Percentiles rank a stretch among this genome's conserved stretches.
phyloP scores from a whole-genome alignment of 176 grass and related monocot species.

The Musa acuminata region DNA sequence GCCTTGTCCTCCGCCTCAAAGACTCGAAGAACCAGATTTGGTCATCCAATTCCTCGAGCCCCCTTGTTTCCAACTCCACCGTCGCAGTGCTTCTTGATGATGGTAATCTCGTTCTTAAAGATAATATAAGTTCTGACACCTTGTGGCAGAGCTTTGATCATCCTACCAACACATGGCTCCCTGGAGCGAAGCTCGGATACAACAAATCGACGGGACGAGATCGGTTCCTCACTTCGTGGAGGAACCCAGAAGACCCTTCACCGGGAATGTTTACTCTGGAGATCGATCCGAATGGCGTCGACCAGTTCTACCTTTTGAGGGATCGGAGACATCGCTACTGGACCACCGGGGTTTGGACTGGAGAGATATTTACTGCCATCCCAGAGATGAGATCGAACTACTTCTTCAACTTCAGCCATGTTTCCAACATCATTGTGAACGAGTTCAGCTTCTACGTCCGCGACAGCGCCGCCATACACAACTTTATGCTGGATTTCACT shows the following conservation, averaged over 20 bases:
- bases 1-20: constrained; percentile 26
- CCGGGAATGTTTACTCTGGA: constrained; percentile 41
- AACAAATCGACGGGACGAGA: constrained; percentile 25
- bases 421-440: constrained; percentile 30
- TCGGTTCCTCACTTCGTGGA: constrained; percentile 44
- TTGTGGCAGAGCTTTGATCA: constrained; percentile 68
- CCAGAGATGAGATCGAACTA: constrained; percentile 59
- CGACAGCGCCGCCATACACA: constrained; percentile 12
- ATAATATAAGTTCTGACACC: constrained; percentile 7
- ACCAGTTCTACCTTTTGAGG: constrained; percentile 28
- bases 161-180: constrained; percentile 60
- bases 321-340: constrained; percentile 30
- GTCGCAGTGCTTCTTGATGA: constrained; percentile 41
- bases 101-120: constrained; percentile 47
- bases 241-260: background rate
- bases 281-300: constrained; percentile 24
- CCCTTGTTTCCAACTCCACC: constrained; percentile 17
- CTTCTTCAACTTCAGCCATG: constrained; percentile 35
- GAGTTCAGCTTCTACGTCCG: constrained; percentile 42
- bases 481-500: constrained; percentile 42
- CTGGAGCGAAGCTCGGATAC: constrained; percentile 45
- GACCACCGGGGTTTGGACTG: constrained; percentile 42
- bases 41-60: constrained; percentile 35
- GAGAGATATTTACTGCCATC: constrained; percentile 30
- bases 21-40: constrained; percentile 23